Evolutionary conservation across 2,329 filamentous ascomycete species (phyloP), one percentile per base, ranked within the genome.

Genomic region (Thielaviopsis punctulata): DNA sequence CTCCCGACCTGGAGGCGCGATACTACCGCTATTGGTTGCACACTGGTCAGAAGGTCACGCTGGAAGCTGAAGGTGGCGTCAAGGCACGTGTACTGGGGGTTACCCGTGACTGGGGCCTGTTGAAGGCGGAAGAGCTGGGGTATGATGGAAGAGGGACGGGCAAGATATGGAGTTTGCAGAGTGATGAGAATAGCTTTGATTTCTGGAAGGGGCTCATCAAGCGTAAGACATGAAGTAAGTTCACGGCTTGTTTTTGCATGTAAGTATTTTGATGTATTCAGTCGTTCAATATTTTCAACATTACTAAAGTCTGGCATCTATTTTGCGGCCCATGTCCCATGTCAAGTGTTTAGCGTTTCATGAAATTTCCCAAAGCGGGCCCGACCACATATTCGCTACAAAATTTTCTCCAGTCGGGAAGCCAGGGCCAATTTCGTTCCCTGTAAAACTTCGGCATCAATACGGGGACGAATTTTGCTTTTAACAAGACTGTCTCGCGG

Each of bases 131-230:
- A 65, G 89, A 96, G 70, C 65, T 93, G 51, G 82, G 80, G 2
- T 76, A 72, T 64, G 76, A 83, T 54, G 86, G 87, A 57, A 71
- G 80, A 51, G 70, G 73, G 2, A 95, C 86, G 0, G 89, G 90
- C 0, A 84, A 76, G 66, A 71, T 83, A 48, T 90, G 84, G 76
- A 79, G 83, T 59, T 67, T 98, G 66, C 89, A 95, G 70, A 95
- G 88, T 64, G 92, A 98, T 65, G 87, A 89, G 63, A 98, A 98
- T 62, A 95, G 89, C 65, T 98, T 98, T 69, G 92, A 98, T 67
- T 98, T 95, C 65, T 94, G 95, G 69, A 86, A 78, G 62, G 92
- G 92, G 0, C 62, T 98, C 60, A 70, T 98, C 19, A 86, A 79
- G 69, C 77, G 82, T 61, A 96, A 94, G 71, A 65, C 80, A 1